Base-by-base conservation (phyloP, 208 protist species). In the Trypanosoma rangeli region DNA sequence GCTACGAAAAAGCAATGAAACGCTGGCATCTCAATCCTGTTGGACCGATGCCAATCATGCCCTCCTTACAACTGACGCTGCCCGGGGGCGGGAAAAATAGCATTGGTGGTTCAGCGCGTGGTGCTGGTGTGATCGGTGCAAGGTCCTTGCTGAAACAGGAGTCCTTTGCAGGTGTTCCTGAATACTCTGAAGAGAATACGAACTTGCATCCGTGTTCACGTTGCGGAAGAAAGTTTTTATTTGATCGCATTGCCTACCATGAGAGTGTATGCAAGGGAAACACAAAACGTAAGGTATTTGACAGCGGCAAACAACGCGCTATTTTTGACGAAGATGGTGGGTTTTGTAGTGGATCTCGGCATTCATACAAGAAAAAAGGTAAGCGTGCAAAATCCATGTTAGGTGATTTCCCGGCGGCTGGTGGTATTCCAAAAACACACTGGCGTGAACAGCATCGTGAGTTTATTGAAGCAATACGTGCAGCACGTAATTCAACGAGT, bases 371-470 rank as follows among this genome's bases (percentile, higher is more conserved):
- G 15, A 48, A 66, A 13, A 31, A 71, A 53, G 44, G 63, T 70
- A 53, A 66, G 24, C 33, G 46, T 64, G 33, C 56, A 60, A 63
- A 73, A 68, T 33, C 60, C 13, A 33, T 22, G 31, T 8, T 63
- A 64, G 22, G 65, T 39, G 37, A 0, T 12, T 58, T 56, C 29
- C 8, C 18, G 28, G 12, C n/a, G 59, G 71, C 80, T 2, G 63
- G 79, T 20, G 71, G 60, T 37, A 15, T 65, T 22, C 81, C 83
- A 9, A 67, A 74, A 29, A 90, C 86, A 13, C 89, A 74, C 54
- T 98, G 94, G 93, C 79, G 90, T 5, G 74, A 92, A 70, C 78
- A 96, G 64, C 94, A 98, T 73, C 86, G 90, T 50, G 89, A 97
- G 54, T 95, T 98, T 73, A 87, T 94, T 22, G 55, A 82, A 12